Base-by-base conservation (phyloP, 192 early-diverging fungal species). In the Coemansia sp. region DNA sequence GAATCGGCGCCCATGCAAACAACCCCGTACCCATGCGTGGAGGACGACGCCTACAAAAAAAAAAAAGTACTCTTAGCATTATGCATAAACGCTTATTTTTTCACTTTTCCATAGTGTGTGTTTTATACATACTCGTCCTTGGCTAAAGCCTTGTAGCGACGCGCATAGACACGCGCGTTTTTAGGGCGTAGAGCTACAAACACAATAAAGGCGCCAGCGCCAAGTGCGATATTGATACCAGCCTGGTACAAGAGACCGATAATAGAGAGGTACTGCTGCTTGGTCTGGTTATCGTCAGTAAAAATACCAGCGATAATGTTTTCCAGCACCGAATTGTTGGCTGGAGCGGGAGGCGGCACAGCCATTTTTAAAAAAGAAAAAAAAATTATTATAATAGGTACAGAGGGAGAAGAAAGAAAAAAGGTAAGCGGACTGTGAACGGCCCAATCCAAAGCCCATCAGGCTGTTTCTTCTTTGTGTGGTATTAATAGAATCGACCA, bases 1-100 rank as follows among this genome's bases (percentile, higher is more conserved):
- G 79, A 13, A 88, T 79, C 2, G 72, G 66, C 55, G 88, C 77
- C 91, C 92, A 93, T 8, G 88, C 76, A 65, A 93, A 89, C n/a
- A 87, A 70, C 18, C 90, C 90, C 15, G 65, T 66, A 0, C 79
- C 82, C n/a, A 93, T 82, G 16, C 86, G 87, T 41, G 92, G 92
- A 16, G 92, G 89, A 66, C 86, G 68, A 70, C 88, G 75, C 66
- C 88, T 77, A 90, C 85, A 72, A 15, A 2, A 44, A 44, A 12
- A 44, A 15, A 62, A 46, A 27, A 29, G 29, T 29, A 29, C 29
- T 36, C 12, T 52, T 54, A 20, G 27, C 34, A 3, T 22, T 31
- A 18, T 31, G 65, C 18, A 36, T 16, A 16, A 12, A 34, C 31
- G 2, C 13, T 33, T 57, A 29, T 33, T 57, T 60, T 33, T 57